A percentile compares a stretch with the other conserved stretches of the same genome.
These are phyloP conservation scores for Stagonosporopsis chrysanthemi DNA, from an alignment of 2,329 filamentous ascomycete species.

Conservation along the genomic window DNA sequence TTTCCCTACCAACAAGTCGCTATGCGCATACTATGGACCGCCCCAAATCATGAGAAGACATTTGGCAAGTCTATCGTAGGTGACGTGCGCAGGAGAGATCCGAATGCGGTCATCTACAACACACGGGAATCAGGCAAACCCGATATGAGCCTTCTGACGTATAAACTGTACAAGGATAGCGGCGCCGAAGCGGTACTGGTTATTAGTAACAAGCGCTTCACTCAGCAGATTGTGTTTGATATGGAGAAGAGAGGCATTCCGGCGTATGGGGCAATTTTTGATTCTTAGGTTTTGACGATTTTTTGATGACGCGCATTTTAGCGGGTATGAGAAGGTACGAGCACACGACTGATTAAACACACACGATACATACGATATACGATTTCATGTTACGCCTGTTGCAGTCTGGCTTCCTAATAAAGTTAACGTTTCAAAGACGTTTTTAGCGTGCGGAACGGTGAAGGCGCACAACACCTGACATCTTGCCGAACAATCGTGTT, in stretches of 20 bases:
- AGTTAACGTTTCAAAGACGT: background rate
- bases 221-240: slow-evolving; percentile 73
- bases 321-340: background rate
- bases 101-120: slow-evolving; percentile 72
- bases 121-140: slow-evolving; percentile 68
- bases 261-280: slow-evolving; percentile 78
- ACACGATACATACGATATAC: background rate
- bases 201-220: slow-evolving; percentile 76
- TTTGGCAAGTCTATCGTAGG: slow-evolving; percentile 69
- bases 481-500: background rate
- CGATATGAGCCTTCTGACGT: slow-evolving; percentile 67
- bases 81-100: slow-evolving; percentile 66
- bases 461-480: background rate
- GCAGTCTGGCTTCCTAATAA: background rate
- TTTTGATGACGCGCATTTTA: slow-evolving; percentile 1
- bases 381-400: background rate
- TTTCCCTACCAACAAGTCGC: slow-evolving; percentile 58
- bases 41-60: slow-evolving; percentile 68
- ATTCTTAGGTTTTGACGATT: slow-evolving; percentile 53
- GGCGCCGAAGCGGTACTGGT: slow-evolving; percentile 74
- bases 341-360: background rate
- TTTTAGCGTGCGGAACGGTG: background rate
- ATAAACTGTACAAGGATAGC: slow-evolving; percentile 60
- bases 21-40: slow-evolving; percentile 75
- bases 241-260: slow-evolving; percentile 72